Evolutionary conservation across 2,329 filamentous ascomycete species (phyloP).

Genomic region (Epichloe brachyelytri): DNA sequence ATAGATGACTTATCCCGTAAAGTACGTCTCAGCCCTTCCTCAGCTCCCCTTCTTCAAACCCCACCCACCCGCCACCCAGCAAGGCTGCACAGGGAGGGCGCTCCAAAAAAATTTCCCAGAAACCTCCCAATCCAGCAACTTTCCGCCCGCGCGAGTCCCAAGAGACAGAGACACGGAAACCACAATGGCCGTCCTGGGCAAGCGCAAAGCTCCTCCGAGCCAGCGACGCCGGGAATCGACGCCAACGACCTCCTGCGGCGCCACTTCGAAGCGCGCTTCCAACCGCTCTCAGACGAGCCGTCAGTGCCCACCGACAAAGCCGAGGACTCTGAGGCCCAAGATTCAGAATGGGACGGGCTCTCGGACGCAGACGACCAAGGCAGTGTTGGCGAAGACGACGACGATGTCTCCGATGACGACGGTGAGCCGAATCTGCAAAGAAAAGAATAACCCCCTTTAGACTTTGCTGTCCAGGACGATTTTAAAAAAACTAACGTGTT

Average conservation of each 20-base stretch:
- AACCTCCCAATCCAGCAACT: too few relatives aligned
- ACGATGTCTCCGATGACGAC: constrained; percentile 22
- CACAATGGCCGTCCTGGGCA: constrained; percentile 33
- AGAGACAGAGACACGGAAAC: neutral
- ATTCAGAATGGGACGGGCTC: constrained; percentile 6
- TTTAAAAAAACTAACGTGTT: too few relatives aligned
- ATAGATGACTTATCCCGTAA: too few relatives aligned
- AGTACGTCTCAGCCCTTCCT: too few relatives aligned
- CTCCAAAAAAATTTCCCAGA: too few relatives aligned
- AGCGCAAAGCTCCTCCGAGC: constrained; percentile 30
- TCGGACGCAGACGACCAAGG: constrained; percentile 17
- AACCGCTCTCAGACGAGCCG: constrained; percentile 43
- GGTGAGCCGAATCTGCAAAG: constrained; percentile 8
- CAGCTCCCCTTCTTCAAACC: too few relatives aligned
- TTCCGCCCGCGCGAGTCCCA: neutral
- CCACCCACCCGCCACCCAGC: too few relatives aligned
- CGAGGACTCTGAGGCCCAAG: constrained; percentile 5
- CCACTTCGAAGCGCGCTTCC: constrained; percentile 82
- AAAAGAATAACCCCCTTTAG: too few relatives aligned
- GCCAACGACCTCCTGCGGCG: constrained; percentile 65
- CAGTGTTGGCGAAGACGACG: constrained; percentile 22
- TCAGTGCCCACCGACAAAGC: constrained; percentile 7
- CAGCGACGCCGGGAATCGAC: constrained; percentile 30
- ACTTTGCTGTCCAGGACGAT: too few relatives aligned
- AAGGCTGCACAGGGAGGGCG: too few relatives aligned